phyloP scores from a whole-genome alignment of 2,329 filamentous ascomycete species.

The Hypoxylon sp. region DNA sequence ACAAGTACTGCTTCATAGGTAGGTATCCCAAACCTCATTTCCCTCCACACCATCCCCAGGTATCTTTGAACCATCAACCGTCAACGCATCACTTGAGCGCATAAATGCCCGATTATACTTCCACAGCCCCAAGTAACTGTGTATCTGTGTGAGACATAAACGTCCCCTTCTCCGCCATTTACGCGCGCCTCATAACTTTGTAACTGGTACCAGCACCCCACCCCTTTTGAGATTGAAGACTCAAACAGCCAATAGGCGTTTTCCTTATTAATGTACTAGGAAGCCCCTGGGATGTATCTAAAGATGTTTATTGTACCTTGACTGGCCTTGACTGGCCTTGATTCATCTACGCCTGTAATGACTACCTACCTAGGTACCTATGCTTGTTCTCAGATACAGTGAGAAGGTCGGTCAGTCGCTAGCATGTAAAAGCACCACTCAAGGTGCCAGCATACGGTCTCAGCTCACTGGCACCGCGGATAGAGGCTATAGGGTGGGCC shows the following conservation, averaged over 20 bases:
- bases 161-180: neutral
- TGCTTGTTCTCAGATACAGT: neutral
- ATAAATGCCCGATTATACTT: neutral
- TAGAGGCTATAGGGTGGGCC: neutral
- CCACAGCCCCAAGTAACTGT: neutral
- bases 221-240: constrained; percentile 2
- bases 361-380: neutral
- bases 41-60: too few relatives aligned
- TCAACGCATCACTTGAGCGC: neutral
- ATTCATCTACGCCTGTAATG: neutral
- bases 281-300: neutral
- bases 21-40: neutral
- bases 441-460: neutral
- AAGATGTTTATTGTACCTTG: neutral
- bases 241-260: neutral
- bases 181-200: neutral
- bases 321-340: neutral
- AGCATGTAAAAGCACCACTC: neutral
- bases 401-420: neutral
- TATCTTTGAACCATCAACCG: neutral
- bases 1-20: neutral
- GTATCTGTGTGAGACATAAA: neutral
- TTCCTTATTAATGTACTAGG: neutral
- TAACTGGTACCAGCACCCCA: neutral
- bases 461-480: constrained; percentile 3